Evolutionary conservation across 2,329 filamentous ascomycete genomes (phyloP), one percentile per base, ranked within the genome.

Genomic region (Aspergillus fischeri): DNA sequence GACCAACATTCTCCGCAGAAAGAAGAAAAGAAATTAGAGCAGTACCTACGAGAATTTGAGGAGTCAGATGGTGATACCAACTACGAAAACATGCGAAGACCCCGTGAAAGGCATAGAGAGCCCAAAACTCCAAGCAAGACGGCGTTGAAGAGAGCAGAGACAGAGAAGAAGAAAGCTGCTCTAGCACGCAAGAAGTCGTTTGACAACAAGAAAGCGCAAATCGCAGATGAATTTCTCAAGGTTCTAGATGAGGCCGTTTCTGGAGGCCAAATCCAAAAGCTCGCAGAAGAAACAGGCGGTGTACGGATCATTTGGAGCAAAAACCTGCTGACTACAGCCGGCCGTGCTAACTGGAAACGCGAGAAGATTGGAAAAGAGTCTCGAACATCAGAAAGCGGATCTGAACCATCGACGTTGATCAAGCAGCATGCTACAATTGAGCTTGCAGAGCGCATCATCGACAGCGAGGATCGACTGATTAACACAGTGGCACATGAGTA

Each of bases 401-500:
- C 63, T 28, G 56, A 35, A 57, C 54, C 25, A 62, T 56, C 29
- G 27, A 59, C 20, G 25, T 52, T 50, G 29, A 74, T 73, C 27
- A 64, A 60, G 52, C 86, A 93, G 71, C 75, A 84, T 65, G 91
- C 91, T 9, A 85, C 81, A 17, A 96, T 97, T 67, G 92, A 97
- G 70, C 84, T 97, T 2, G 91, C 92, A 0, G 86, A 90, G 54
- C 96, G 95, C 71, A 87, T 97, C 49, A 92, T 97, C 60, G 86
- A 91, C 69, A 83, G 88, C 67, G 85, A 90, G 63, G 75, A 88
- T 57, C 85, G 91, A 3, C 82, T 97, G 1, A 81, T 94, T 61
- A 97, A 97, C 72, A 92, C 94, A 0, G 77, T 97, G n/a, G 91
- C 93, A 0, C 94, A 99, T 72, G 94, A 99, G 67, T 97, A 94